Conservation (phyloP, 1,284 basidiomycete genomes). For the Hypsizygus ulmarius region DNA sequence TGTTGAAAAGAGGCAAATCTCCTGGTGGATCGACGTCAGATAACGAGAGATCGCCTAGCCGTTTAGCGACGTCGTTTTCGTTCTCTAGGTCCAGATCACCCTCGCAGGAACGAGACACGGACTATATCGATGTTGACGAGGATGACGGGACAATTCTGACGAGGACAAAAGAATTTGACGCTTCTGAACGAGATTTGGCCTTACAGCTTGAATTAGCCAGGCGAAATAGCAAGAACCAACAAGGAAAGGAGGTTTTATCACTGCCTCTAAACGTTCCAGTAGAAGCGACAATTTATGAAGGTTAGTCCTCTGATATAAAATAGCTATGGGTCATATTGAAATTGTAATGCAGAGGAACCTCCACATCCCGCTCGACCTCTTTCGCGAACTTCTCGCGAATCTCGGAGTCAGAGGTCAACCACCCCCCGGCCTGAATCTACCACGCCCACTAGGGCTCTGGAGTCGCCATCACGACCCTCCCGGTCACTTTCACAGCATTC, state of each 20-base stretch:
- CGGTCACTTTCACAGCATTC: conserved; percentile 44
- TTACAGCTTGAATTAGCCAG: conserved; percentile 75
- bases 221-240: conserved; percentile 76
- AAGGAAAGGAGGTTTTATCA: conserved; percentile 40
- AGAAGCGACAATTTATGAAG: conserved; percentile 74
- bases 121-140: conserved; percentile 45
- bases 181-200: conserved; percentile 72
- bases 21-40: conserved; percentile 48
- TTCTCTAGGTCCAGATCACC: conserved; percentile 39
- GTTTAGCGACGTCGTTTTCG: conserved; percentile 33
- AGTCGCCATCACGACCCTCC: conserved; percentile 35
- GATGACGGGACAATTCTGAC: conserved; percentile 37
- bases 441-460: conserved; percentile 27
- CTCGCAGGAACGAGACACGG: conserved; percentile 38
- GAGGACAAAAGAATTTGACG: conserved; percentile 42
- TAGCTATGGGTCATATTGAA: conserved; percentile 8
- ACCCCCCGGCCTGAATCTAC: conserved; percentile 38
- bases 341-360: conserved; percentile 50
- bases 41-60: conserved; percentile 38
- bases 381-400: conserved; percentile 49
- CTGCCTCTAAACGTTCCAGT: conserved; percentile 44
- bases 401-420: conserved; percentile 38
- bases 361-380: conserved; percentile 50
- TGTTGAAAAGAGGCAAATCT: conserved; percentile 59
- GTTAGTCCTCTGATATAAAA: conserved; percentile 32